phyloP scores from a whole-genome alignment of 1,284 basidiomycete species.

The Apiotrichum veenhuisii region DNA sequence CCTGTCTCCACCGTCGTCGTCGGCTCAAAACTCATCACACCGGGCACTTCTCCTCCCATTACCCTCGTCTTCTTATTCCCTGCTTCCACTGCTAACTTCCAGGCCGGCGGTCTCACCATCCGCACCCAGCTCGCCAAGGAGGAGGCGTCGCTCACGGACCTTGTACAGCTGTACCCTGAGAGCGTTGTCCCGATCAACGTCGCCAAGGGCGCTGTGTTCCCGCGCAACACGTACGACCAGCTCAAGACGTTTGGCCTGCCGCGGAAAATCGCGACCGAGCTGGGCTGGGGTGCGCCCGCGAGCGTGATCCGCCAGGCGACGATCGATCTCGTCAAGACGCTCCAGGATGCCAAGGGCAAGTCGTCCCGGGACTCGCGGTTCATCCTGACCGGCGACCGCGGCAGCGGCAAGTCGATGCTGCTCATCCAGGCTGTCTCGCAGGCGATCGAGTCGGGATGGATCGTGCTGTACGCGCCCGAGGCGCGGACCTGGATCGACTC shows the following conservation, averaged over 20 bases:
- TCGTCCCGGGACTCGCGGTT: conserved; percentile 12
- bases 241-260: conserved; percentile 42
- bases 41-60: background rate
- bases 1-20: too few species aligned
- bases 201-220: conserved; percentile 35
- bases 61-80: background rate
- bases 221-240: conserved; percentile 27
- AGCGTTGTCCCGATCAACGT: conserved; percentile 24
- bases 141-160: conserved; percentile 31
- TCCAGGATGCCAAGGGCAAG: conserved; percentile 26
- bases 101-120: conserved; percentile 22
- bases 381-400: conserved; percentile 58
- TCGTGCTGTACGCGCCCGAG: conserved; percentile 82
- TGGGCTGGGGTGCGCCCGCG: conserved; percentile 27
- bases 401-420: conserved; percentile 78
- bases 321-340: conserved; percentile 31
- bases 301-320: conserved; percentile 44
- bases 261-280: conserved; percentile 36
- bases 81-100: background rate
- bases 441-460: conserved; percentile 66
- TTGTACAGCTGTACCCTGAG: conserved; percentile 31
- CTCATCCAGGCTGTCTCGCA: conserved; percentile 77
- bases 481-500: conserved; percentile 74
- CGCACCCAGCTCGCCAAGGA: conserved; percentile 25
- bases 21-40: too few species aligned